Conservation (phyloP, 768 basidiomycete genomes). For the Chalciporus piperatus region DNA sequence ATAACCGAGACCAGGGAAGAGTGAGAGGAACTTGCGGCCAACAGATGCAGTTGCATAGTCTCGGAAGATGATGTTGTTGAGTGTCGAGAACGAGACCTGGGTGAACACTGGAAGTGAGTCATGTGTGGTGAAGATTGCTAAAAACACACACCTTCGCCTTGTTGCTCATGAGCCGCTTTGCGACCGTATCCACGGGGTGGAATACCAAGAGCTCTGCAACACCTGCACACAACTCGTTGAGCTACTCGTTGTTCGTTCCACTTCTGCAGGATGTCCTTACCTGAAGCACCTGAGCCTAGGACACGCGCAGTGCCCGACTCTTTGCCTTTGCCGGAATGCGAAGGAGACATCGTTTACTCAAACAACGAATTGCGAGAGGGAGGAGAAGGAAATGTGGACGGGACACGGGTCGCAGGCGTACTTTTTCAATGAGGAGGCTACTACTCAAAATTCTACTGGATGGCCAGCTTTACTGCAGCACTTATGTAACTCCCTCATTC, state of each 20-base stretch:
- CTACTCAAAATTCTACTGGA: constrained; percentile 1
- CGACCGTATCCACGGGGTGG: constrained; percentile 95
- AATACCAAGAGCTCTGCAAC: constrained; percentile 94
- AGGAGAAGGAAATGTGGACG: background rate
- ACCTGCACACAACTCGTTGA: constrained; percentile 44
- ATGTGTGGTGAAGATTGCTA: background rate
- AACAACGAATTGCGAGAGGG: background rate
- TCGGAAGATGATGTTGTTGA: constrained; percentile 84
- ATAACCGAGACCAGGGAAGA: constrained; percentile 98
- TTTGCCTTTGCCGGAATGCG: constrained; percentile 46
- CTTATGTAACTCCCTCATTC: constrained; percentile 23
- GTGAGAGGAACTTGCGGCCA: constrained; percentile 69
- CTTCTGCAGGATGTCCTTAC: constrained; percentile 35
- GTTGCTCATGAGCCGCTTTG: constrained; percentile 99
- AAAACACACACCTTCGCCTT: constrained; percentile 62
- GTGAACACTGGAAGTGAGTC: background rate
- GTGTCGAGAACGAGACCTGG: constrained; percentile 60
- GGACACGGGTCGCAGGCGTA: background rate
- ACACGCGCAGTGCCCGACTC: constrained; percentile 91
- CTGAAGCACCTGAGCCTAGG: constrained; percentile 89
- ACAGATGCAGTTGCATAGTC: constrained; percentile 71
- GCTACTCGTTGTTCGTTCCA: background rate
- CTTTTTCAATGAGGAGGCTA: background rate
- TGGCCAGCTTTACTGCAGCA: background rate
- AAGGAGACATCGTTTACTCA: constrained; percentile 43